Evolutionary conservation across 106 monocot genomes (phyloP), one percentile per base, ranked within the genome.

Genomic region (Cymbidium sinense): DNA sequence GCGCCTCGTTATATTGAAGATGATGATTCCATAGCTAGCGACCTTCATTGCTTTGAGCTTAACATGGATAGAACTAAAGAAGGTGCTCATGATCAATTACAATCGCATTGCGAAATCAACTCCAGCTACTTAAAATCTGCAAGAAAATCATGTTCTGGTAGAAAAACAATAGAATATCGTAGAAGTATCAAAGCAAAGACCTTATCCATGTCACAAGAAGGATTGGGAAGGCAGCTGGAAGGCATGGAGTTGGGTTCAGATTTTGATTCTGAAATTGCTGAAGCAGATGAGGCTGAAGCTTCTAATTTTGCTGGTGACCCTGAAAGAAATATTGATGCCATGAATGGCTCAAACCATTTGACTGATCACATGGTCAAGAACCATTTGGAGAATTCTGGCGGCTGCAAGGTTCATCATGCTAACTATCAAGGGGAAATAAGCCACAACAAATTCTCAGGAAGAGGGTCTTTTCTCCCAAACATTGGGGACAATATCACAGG

Each of bases 11-110:
- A 83, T 76, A 84, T 73, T 5, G 88, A 88, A 74, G 91, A 91
- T 77, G 88, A 82, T 52, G 91, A 88, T 78, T 88, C 88, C 27
- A 33, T 85, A 31, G 69, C 80, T 67, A 88, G 91, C 76, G 86
- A 86, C 61, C 80, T 86, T 69, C 84, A 86, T n/a, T 91, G 88
- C 50, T 86, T 88, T 50, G 91, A 91, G 82, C 84, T 91, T 7
- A 86, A 84, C 74, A 80, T 81, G 80, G 71, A 54, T 50, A 20
- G 35, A 64, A 10, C 51, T 52, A 78, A 37, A 9, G 44, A 27
- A 50, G 25, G 73, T 0, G n/a, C 41, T 37, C 73, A 37, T 37
- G 36, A 73, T 73, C 36, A 23, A 6, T 39, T 43, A 41, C 41
- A 20, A 23, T 41, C 36, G 23, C 73, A 61, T 71, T 34, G 61